Conservation (phyloP, 2,329 filamentous ascomycete genomes). For the Stachybotrys chlorohalonatus region DNA sequence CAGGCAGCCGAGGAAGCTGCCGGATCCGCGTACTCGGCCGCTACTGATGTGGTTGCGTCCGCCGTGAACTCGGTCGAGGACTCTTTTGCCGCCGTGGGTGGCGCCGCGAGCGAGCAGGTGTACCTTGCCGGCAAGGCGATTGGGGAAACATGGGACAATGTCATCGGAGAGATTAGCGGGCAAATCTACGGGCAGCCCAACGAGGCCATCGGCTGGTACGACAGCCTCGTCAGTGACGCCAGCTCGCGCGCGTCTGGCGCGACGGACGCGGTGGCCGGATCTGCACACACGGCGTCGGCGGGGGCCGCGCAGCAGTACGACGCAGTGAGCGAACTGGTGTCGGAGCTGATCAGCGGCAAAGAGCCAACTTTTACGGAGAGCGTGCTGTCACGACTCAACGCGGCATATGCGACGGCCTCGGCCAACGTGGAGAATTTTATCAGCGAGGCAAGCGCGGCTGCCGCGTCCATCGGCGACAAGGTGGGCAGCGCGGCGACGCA, state of each 20-base stretch:
- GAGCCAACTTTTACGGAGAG: conserved; percentile 77
- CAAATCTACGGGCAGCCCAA: conserved; percentile 62
- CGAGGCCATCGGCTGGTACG: conserved; percentile 48
- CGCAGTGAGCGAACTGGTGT: conserved; percentile 62
- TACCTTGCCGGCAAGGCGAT: conserved; percentile 26
- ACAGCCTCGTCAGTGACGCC: conserved; percentile 35
- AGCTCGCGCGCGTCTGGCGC: conserved; percentile 52
- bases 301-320: conserved; percentile 56
- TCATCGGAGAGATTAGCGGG: conserved; percentile 54
- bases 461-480: conserved; percentile 23
- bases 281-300: conserved; percentile 51
- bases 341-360: conserved; percentile 67
- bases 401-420: conserved; percentile 60
- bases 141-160: conserved; percentile 28
- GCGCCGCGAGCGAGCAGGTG: conserved; percentile 32
- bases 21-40: conserved; percentile 40
- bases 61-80: conserved; percentile 28
- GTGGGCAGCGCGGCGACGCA: conserved; percentile 27
- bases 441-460: conserved; percentile 22
- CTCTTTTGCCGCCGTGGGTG: conserved; percentile 30
- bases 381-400: conserved; percentile 62
- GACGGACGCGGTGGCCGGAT: conserved; percentile 45
- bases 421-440: conserved; percentile 40
- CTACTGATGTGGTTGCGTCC: conserved; percentile 31
- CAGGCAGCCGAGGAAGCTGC: conserved; percentile 39